Evolutionary conservation across 805 yeast genomes (phyloP).

Genomic region (Maudiozyma saulgeensis): DNA sequence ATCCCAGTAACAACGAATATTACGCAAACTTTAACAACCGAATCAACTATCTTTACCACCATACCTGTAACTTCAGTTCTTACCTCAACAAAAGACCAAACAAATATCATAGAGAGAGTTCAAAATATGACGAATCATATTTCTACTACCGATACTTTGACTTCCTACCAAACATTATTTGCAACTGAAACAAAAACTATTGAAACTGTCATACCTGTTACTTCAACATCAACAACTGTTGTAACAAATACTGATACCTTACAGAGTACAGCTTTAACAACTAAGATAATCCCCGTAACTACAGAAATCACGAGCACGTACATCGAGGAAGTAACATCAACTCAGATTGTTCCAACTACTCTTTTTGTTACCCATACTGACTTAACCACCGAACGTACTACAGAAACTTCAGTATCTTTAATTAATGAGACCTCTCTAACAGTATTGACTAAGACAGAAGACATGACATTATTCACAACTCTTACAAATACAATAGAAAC

Average conservation of each 20-base stretch:
- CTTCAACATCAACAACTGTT: not conserved
- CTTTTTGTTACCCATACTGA: not conserved
- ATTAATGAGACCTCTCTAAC: not conserved
- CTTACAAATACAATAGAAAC: not conserved
- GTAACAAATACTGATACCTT: not conserved
- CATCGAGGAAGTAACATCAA: not conserved
- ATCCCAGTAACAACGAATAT: not conserved
- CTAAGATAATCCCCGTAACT: not conserved
- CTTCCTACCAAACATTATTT: not conserved
- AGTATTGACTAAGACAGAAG: not conserved
- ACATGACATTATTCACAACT: not conserved
- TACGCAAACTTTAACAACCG: not conserved
- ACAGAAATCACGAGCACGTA: not conserved
- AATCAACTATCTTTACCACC: not conserved
- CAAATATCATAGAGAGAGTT: not conserved
- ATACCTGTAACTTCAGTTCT: not conserved
- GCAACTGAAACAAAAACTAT: not conserved
- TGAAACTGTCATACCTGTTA: not conserved
- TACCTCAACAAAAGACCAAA: not conserved
- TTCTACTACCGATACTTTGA: not conserved
- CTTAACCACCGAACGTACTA: not conserved
- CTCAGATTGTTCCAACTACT: not conserved
- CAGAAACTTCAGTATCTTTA: not conserved
- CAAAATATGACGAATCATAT: not conserved
- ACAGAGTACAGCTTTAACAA: not conserved